phyloP scores from a whole-genome alignment of 2,329 filamentous ascomycete species.

The Curvularia lunata region DNA sequence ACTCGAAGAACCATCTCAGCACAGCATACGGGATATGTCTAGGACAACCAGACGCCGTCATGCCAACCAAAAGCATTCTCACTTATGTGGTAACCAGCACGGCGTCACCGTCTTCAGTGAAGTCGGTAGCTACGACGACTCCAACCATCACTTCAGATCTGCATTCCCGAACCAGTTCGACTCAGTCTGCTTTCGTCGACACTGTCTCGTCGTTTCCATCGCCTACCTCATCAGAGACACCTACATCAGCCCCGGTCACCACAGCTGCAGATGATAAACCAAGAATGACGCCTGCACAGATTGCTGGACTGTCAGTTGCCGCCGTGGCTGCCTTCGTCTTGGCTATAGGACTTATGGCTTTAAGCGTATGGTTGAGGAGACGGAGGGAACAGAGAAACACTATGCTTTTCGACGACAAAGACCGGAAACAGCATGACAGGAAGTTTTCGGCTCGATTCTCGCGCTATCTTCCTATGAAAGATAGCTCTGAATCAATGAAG shows the following conservation, averaged over 20 bases:
- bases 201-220: constrained; percentile 34
- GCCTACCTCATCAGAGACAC: constrained; percentile 27
- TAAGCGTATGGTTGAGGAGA: constrained; percentile 45
- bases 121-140: constrained; percentile 16
- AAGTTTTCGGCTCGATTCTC: constrained; percentile 34
- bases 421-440: constrained; percentile 15
- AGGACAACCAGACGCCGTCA: constrained; percentile 44
- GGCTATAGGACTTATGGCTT: constrained; percentile 48
- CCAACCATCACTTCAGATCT: constrained; percentile 20
- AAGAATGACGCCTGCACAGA: constrained; percentile 48
- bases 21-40: constrained; percentile 48
- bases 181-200: constrained; percentile 34
- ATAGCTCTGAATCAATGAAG: constrained; percentile 15
- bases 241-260: constrained; percentile 22
- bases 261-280: constrained; percentile 24
- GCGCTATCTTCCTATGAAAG: constrained; percentile 23
- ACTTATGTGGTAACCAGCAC: constrained; percentile 34
- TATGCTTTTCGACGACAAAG: constrained; percentile 32
- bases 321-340: constrained; percentile 47
- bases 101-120: constrained; percentile 19
- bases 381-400: constrained; percentile 39
- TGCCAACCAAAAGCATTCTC: constrained; percentile 45
- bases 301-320: constrained; percentile 48
- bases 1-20: constrained; percentile 21
- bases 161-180: constrained; percentile 19